Percentiles rank a stretch among this genome's conserved stretches.
Conservation (phyloP, 345 rosid species). For the Isatis tinctoria region DNA sequence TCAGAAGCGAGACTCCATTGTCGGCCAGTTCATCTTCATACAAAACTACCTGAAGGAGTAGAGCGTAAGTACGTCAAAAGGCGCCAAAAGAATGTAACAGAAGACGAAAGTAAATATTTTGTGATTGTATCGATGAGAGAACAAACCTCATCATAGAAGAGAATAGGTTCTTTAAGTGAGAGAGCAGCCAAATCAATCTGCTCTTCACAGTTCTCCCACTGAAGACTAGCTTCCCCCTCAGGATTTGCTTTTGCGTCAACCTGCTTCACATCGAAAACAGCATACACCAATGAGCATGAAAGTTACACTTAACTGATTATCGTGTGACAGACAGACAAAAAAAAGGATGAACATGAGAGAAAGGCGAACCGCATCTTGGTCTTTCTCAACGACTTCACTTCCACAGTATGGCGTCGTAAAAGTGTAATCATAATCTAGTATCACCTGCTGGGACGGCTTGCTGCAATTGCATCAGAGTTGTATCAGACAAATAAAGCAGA, state of each 20-base stretch:
- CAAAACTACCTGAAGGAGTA: slow-evolving; percentile 62
- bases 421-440: slow-evolving; percentile 95
- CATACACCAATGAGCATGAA: background rate
- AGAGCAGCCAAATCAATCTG: slow-evolving; percentile 70
- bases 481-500: slow-evolving; percentile 9
- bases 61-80: slow-evolving; percentile 6
- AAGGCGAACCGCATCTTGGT: slow-evolving; percentile 40
- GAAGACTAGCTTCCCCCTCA: slow-evolving; percentile 31
- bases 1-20: slow-evolving; percentile 83
- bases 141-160: slow-evolving; percentile 89
- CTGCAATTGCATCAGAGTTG: slow-evolving; percentile 45
- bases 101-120: background rate
- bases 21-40: slow-evolving; percentile 98
- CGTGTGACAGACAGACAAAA: background rate
- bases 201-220: slow-evolving; percentile 86
- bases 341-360: background rate
- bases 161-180: slow-evolving; percentile 89
- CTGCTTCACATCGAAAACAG: slow-evolving; percentile 12
- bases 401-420: slow-evolving; percentile 93
- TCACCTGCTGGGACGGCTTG: slow-evolving; percentile 88
- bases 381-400: slow-evolving; percentile 55
- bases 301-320: background rate
- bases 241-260: slow-evolving; percentile 13
- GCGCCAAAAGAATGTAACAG: background rate
- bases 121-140: background rate